Evolutionary conservation across 306 rosid species (phyloP), one percentile per base, ranked within the genome.

Genomic region (Rosa rugosa): DNA sequence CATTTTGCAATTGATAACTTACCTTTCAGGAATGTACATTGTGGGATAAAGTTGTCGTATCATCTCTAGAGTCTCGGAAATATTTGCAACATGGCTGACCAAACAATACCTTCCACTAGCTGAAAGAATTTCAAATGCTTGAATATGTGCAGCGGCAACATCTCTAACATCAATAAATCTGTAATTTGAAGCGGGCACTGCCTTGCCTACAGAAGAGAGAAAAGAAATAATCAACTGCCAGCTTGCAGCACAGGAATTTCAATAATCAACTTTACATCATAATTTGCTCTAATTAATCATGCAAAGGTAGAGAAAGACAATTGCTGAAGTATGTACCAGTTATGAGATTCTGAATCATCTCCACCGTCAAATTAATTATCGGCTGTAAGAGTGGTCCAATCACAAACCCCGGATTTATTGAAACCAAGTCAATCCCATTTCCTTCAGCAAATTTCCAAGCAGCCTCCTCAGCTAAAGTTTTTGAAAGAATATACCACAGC

Each of bases 21-120:
- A 31, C 36, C 36, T 31, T 31, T 2, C 36, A 31, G 36, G 36
- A 31, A 31, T 31, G 36, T 31, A 31, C 36, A 31, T 27, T 27
- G 36, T 31, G 36, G 36, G 36, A 31, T 31, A 31, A 31, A 31
- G 36, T 31, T 31, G 36, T 31, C 3, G 36, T 31, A 31, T 31
- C 36, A 31, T 31, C 36, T 31, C 36, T 31, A 31, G 36, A 31
- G 3, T 31, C 36, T 31, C 36, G 36, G 36, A 31, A 31, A 31
- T 31, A 31, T 31, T 31, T 31, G 36, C 36, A 31, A 31, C 36
- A 31, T 31, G 36, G 36, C 36, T 31, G 36, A 51, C 81, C 45
- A 82, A 44, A 71, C 85, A 82, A 45, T 77, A 77, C 67, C 85
- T 77, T 54, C 85, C 81, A 44, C 42, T 82, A 20, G 85, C 85